Evolutionary conservation across 1,284 basidiomycete species (phyloP).

Genomic region (Tremellales sp.): DNA sequence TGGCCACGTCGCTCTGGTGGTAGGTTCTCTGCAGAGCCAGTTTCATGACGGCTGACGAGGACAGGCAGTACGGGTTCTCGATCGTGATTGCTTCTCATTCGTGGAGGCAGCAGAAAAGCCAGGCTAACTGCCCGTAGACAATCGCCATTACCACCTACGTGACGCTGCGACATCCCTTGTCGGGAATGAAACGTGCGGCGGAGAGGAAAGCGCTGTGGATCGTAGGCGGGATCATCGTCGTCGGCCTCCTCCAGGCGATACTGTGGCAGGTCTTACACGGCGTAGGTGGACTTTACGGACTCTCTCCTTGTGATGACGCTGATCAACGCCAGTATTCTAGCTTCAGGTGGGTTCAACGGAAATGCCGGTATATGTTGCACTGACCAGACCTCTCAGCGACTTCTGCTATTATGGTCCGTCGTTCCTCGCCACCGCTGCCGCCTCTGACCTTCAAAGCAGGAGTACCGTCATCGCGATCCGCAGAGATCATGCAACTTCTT

Average conservation of each 20-base stretch:
- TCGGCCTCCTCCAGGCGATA: conserved; percentile 14
- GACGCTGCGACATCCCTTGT: conserved; percentile 19
- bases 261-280: conserved; percentile 11
- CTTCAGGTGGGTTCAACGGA: not conserved
- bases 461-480: conserved; percentile 2
- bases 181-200: conserved; percentile 4
- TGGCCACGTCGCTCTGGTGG: conserved; percentile 19
- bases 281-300: not conserved
- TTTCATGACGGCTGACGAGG: conserved; percentile 1
- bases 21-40: not conserved
- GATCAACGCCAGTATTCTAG: not conserved
- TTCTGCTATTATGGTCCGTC: conserved; percentile 17
- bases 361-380: not conserved
- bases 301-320: not conserved
- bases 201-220: conserved; percentile 7
- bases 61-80: conserved; percentile 21
- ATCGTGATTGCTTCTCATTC: conserved; percentile 5
- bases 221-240: conserved; percentile 3
- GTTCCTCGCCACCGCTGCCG: not conserved
- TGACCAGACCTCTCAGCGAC: conserved; percentile 4
- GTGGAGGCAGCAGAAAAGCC: not conserved
- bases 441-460: not conserved
- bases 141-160: conserved; percentile 21
- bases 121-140: not conserved
- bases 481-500: conserved; percentile 19